These are phyloP conservation scores for Syzygium oleosum DNA, from an alignment of 345 rosid species.

Conservation along the genomic window DNA sequence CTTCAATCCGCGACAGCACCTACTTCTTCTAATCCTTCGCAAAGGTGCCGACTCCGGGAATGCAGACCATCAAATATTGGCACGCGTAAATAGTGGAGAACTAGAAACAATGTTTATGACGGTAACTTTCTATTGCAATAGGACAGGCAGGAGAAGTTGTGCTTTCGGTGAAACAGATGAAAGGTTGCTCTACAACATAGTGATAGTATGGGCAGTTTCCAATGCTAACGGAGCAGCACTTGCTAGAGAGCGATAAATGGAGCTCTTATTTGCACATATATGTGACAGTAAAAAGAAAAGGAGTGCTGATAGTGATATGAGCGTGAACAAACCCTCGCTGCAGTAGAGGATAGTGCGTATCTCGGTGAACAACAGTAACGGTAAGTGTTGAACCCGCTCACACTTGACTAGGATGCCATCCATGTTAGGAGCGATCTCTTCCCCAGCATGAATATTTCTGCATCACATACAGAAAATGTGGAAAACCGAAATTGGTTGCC, in stretches of 20 bases:
- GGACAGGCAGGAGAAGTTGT: not conserved
- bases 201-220: not conserved
- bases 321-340: not conserved
- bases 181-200: not conserved
- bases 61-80: not conserved
- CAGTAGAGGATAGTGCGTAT: not conserved
- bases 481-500: not conserved
- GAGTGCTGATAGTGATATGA: not conserved
- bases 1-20: not conserved
- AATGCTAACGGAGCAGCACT: not conserved
- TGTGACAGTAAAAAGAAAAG: not conserved
- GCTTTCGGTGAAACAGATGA: not conserved
- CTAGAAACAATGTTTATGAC: not conserved
- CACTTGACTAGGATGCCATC: not conserved
- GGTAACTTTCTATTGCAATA: not conserved
- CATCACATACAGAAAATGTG: not conserved
- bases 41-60: not conserved
- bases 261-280: not conserved
- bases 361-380: not conserved
- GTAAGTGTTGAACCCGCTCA: not conserved
- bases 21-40: not conserved
- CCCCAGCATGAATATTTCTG: conserved; percentile 1
- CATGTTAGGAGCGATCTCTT: not conserved
- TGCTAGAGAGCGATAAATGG: not conserved
- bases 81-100: not conserved